These are phyloP conservation scores for Metarhizium brunneum DNA, from an alignment of 2,329 filamentous ascomycete species.

Conservation along the genomic window DNA sequence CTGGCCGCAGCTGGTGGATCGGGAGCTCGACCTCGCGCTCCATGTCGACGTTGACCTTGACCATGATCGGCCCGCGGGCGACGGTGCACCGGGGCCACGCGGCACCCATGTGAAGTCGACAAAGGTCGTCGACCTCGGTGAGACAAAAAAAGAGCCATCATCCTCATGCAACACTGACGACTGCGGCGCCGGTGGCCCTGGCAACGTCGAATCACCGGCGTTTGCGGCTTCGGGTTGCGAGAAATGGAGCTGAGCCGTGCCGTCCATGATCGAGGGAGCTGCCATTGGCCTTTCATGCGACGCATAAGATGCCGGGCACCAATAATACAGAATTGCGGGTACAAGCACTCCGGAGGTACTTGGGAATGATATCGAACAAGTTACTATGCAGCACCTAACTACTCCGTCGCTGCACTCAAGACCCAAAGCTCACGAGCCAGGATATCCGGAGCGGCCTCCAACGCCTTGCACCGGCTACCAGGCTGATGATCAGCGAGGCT, in stretches of 20 bases:
- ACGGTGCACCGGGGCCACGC: background rate
- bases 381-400: no score
- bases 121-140: background rate
- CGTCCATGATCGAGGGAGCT: background rate
- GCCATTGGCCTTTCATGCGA: background rate
- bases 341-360: no score
- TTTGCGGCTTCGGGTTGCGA: background rate
- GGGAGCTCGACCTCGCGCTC: background rate
- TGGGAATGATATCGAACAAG: no score
- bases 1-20: background rate
- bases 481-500: no score
- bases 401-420: no score
- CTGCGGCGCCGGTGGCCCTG: background rate
- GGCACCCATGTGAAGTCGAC: constrained; percentile 5
- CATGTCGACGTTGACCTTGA: no score
- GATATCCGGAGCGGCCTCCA: no score
- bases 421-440: no score
- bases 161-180: background rate
- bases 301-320: no score
- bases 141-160: no score
- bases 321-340: background rate
- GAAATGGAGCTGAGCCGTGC: background rate
- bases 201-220: background rate
- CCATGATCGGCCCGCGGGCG: no score
- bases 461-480: no score